Evolutionary conservation across 2,329 filamentous ascomycete genomes (phyloP).

Genomic region (Colletotrichum costaricense): DNA sequence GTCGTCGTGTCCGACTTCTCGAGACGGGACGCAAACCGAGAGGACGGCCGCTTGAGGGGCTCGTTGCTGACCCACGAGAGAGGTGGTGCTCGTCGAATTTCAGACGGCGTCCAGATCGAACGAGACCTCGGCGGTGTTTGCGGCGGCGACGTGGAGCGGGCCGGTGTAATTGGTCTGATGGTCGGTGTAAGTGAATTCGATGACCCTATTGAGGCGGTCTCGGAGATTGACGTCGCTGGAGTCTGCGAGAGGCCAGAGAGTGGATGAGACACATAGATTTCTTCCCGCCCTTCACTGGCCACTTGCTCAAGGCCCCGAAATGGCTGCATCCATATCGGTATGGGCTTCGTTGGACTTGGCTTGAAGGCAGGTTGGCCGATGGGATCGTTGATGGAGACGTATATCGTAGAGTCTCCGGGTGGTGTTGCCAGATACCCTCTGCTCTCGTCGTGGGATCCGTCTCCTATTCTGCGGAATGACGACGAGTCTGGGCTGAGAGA

Average conservation of each 20-base stretch:
- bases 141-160: conserved; percentile 7
- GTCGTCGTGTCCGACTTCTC: conserved; percentile 38
- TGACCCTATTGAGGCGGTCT: conserved; percentile 6
- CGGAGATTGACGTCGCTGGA: conserved; percentile 7
- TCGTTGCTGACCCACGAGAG: conserved; percentile 50
- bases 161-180: not conserved
- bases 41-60: conserved; percentile 53
- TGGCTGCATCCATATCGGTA: conserved; percentile 59
- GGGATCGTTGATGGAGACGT: conserved; percentile 63
- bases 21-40: conserved; percentile 40
- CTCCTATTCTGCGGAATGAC: not conserved
- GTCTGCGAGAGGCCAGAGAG: not conserved
- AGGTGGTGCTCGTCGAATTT: conserved; percentile 24
- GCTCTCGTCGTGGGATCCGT: conserved; percentile 7
- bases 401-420: conserved; percentile 49
- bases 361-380: conserved; percentile 58
- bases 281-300: conserved; percentile 32
- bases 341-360: conserved; percentile 61
- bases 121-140: not conserved
- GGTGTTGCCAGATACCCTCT: conserved; percentile 17
- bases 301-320: conserved; percentile 28
- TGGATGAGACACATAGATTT: no score
- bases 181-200: conserved; percentile 4
- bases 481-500: conserved; percentile 15
- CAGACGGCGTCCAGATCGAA: not conserved